Evolutionary conservation across 768 basidiomycete genomes (phyloP).

Genomic region (Termitomyces sp.): DNA sequence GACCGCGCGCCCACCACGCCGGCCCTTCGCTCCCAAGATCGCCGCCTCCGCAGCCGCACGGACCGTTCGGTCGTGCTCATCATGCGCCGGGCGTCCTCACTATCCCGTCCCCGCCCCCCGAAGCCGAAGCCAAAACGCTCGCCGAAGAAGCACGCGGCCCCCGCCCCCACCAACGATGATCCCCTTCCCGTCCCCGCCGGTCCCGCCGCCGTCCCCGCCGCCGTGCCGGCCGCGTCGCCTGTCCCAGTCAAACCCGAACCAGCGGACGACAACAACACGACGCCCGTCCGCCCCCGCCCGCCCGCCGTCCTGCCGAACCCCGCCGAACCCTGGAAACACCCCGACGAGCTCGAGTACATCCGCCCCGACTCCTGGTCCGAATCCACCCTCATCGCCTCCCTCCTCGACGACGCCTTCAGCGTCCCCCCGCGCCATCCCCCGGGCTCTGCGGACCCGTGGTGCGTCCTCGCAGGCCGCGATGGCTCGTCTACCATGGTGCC

Average conservation of each 20-base stretch:
- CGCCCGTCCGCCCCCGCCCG: background rate
- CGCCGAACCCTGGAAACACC: slow-evolving; percentile 30
- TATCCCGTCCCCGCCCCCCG: background rate
- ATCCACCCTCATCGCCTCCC: slow-evolving; percentile 25
- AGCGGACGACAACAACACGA: background rate
- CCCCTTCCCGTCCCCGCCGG: background rate
- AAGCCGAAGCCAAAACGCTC: background rate
- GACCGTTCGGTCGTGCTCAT: slow-evolving; percentile 1
- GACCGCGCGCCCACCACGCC: slow-evolving; percentile 6
- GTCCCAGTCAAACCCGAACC: background rate
- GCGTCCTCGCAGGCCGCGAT: slow-evolving; percentile 12
- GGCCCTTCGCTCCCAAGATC: slow-evolving; percentile 7
- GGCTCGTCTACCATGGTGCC: slow-evolving; percentile 23
- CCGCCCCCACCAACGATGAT: background rate
- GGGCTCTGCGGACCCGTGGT: slow-evolving; percentile 13
- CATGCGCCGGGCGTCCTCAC: background rate
- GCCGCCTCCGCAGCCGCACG: slow-evolving; percentile 8
- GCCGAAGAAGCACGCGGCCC: background rate
- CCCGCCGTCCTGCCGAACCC: background rate
- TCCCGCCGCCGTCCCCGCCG: background rate
- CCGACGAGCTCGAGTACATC: slow-evolving; percentile 33
- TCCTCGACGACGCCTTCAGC: slow-evolving; percentile 28
- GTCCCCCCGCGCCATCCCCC: slow-evolving; percentile 23
- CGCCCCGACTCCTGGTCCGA: slow-evolving; percentile 26
- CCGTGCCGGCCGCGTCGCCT: background rate